Evolutionary conservation across 2,329 filamentous ascomycete species (phyloP).

Genomic region (Pseudocercospora musae): DNA sequence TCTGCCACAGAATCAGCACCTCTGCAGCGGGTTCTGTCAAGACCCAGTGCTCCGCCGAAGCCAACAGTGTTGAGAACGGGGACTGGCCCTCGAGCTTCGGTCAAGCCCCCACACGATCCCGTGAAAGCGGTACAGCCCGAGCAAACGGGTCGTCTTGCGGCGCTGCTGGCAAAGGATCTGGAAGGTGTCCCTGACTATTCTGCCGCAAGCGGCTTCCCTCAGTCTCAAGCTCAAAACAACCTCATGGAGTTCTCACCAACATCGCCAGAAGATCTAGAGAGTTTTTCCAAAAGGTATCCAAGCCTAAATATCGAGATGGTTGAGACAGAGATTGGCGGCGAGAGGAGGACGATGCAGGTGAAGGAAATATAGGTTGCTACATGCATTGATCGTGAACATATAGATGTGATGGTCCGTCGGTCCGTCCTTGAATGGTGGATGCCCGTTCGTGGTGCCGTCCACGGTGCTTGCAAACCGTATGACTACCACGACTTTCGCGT

Average conservation of each 20-base stretch:
- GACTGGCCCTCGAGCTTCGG: constrained; percentile 19
- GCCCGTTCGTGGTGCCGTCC: background rate
- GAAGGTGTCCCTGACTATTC: constrained; percentile 39
- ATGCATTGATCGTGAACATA: background rate
- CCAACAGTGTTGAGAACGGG: constrained; percentile 57
- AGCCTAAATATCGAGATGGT: constrained; percentile 86
- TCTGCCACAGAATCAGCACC: constrained; percentile 7
- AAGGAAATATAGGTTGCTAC: constrained; percentile 11
- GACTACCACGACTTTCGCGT: background rate
- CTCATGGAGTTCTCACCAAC: constrained; percentile 8
- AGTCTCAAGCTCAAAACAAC: constrained; percentile 1
- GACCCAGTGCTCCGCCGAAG: constrained; percentile 58
- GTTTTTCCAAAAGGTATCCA: constrained; percentile 80
- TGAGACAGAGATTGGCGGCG: constrained; percentile 46
- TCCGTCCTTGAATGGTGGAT: background rate
- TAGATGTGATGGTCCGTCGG: background rate
- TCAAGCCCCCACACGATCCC: constrained; percentile 9
- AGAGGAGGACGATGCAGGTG: constrained; percentile 15
- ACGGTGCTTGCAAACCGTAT: background rate
- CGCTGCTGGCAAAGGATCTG: constrained; percentile 37
- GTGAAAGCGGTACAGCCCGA: constrained; percentile 5
- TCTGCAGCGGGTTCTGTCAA: constrained; percentile 33
- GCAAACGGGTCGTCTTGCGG: constrained; percentile 32
- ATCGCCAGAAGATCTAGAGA: constrained; percentile 19
- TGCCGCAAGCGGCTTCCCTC: constrained; percentile 11